Evolutionary conservation across 345 rosid species (phyloP).

Genomic region (Camelina neglecta): DNA sequence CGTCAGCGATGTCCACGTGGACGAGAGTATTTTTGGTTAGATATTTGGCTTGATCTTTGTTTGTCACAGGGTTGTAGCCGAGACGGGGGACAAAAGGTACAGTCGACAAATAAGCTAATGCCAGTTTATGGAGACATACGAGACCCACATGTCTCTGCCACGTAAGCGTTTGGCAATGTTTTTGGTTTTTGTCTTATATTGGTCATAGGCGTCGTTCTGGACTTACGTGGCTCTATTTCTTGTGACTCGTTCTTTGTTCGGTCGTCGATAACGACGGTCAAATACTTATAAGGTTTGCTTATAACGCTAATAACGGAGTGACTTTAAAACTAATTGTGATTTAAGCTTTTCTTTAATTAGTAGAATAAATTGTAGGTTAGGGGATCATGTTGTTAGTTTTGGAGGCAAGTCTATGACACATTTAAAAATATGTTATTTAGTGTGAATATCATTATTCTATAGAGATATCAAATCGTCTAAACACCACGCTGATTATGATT

Average conservation of each 20-base stretch:
- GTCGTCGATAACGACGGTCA: constrained; percentile 39
- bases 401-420: constrained; percentile 41
- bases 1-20: constrained; percentile 41
- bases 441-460: constrained; percentile 6
- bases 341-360: background rate
- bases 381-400: constrained; percentile 38
- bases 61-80: constrained; percentile 39
- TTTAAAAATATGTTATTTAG: constrained; percentile 7
- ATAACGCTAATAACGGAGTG: constrained; percentile 37
- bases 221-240: constrained; percentile 36
- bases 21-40: constrained; percentile 40
- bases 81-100: constrained; percentile 47
- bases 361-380: constrained; percentile 22
- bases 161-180: constrained; percentile 46
- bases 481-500: constrained; percentile 18
- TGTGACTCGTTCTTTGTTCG: constrained; percentile 29
- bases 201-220: constrained; percentile 37
- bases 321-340: constrained; percentile 17
- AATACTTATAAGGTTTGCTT: constrained; percentile 34
- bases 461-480: constrained; percentile 4
- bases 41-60: constrained; percentile 45
- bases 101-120: constrained; percentile 45
- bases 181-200: constrained; percentile 32
- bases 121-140: constrained; percentile 41
- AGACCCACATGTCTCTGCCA: constrained; percentile 61